Conservation (phyloP, 176 grass and related monocot genomes). For the Bothriochloa decipiens region DNA sequence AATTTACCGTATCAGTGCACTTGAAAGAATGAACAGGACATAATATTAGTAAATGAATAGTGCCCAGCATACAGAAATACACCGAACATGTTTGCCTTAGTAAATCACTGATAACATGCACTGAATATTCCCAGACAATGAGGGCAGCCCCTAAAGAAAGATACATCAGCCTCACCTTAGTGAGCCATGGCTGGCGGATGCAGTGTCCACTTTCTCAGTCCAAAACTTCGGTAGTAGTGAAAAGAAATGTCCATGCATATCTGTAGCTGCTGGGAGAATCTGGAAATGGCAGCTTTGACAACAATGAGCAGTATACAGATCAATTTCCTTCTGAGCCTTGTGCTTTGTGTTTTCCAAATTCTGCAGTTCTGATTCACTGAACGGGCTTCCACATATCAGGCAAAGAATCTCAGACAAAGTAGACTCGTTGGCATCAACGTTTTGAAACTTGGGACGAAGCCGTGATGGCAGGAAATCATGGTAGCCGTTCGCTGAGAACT, state of each 20-base stretch:
- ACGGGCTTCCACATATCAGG: conserved; percentile 68
- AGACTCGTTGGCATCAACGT: conserved; percentile 53
- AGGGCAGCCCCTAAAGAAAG: conserved; percentile 25
- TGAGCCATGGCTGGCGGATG: conserved; percentile 40
- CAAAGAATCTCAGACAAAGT: conserved; percentile 69
- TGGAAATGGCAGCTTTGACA: conserved; percentile 86
- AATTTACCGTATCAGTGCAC: conserved; percentile 36
- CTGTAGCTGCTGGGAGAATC: conserved; percentile 64
- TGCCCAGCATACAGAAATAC: conserved; percentile 23
- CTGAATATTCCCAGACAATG: conserved; percentile 36
- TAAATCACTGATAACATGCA: conserved; percentile 28
- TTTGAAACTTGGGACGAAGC: conserved; percentile 82
- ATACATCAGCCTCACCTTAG: conserved; percentile 59
- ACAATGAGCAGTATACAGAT: conserved; percentile 63
- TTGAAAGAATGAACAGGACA: conserved; percentile 35
- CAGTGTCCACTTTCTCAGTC: conserved; percentile 51
- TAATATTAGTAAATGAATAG: conserved; percentile 11
- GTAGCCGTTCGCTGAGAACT: conserved; percentile 73
- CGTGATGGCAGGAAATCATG: conserved; percentile 82
- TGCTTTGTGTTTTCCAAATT: conserved; percentile 60
- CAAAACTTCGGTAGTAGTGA: conserved; percentile 70
- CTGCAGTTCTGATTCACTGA: conserved; percentile 74
- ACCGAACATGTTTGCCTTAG: conserved; percentile 31
- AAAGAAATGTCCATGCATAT: conserved; percentile 61
- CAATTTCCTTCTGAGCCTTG: conserved; percentile 44